A percentile compares a stretch with the other conserved stretches of the same genome.
These are phyloP conservation scores for Metschnikowia noctiluminum DNA, from an alignment of 805 yeast genomes.

Conservation along the genomic window DNA sequence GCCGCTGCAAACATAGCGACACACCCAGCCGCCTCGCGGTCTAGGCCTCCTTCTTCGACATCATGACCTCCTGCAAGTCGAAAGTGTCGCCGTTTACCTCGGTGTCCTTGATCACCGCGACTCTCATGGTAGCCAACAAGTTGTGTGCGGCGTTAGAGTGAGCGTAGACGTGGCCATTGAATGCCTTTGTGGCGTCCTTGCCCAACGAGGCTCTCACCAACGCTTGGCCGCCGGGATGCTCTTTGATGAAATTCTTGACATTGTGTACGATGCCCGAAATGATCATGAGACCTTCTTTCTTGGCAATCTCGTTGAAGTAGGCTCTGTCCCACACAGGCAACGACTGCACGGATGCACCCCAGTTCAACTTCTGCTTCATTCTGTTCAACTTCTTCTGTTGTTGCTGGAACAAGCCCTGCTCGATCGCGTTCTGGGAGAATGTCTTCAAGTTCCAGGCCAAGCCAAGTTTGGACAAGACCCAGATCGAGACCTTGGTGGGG, in stretches of 20 bases:
- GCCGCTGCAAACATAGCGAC: background rate
- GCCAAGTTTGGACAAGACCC: slow-evolving; percentile 58
- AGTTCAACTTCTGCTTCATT: slow-evolving; percentile 57
- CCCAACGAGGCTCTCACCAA: slow-evolving; percentile 68
- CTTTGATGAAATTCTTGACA: slow-evolving; percentile 61
- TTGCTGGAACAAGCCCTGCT: slow-evolving; percentile 79
- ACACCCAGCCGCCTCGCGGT: background rate
- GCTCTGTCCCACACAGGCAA: slow-evolving; percentile 74
- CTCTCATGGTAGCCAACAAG: slow-evolving; percentile 76
- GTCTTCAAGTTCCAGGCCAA: slow-evolving; percentile 70
- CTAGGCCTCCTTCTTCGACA: slow-evolving; percentile 33
- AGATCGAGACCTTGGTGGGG: slow-evolving; percentile 71
- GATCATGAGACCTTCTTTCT: slow-evolving; percentile 58
- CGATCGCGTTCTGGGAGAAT: slow-evolving; percentile 75
- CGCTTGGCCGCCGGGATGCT: slow-evolving; percentile 85
- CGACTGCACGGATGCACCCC: slow-evolving; percentile 68
- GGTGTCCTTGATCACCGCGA: slow-evolving; percentile 71
- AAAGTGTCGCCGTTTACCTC: slow-evolving; percentile 55
- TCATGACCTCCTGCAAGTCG: slow-evolving; percentile 45
- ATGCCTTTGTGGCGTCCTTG: slow-evolving; percentile 80
- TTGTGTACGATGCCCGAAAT: slow-evolving; percentile 80
- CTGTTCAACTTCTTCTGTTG: slow-evolving; percentile 75
- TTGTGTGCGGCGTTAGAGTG: slow-evolving; percentile 87
- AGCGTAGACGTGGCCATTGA: slow-evolving; percentile 82
- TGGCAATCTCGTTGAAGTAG: slow-evolving; percentile 52